Base-by-base conservation (phyloP, 805 yeast genomes). In the Ogataea trehalophila region DNA sequence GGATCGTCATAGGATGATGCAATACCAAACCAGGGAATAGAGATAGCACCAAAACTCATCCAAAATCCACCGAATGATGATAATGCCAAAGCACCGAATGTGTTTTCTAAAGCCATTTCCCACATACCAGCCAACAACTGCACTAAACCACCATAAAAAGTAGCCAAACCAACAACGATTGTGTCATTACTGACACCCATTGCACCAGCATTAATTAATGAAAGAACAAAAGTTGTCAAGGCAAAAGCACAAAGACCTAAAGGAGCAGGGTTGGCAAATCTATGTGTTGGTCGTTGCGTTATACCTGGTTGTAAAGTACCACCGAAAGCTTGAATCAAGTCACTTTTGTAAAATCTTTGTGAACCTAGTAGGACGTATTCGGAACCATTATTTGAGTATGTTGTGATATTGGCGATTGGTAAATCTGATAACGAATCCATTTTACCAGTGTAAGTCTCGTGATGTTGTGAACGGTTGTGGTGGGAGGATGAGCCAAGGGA, bases 221-320 rank as follows among this genome's bases (percentile, higher is more conserved):
- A 79, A 35, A 85, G 71, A 29, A 83, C 85, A 62, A 85, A 79
- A 39, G 85, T 79, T 18, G 86, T 79, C 55, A 81, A 67, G n/a
- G 87, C 87, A 66, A 85, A 85, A 17, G 85, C 87, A 37, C 81
- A 77, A 47, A 85, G 69, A 13, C 91, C 92, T 52, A 85, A 68
- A 16, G 91, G 91, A 39, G 85, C 86, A 23, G 92, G 91, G 57
- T 85, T 84, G 48, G 84, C 91, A 68, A 77, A 72, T 49, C 74
- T 74, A 55, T 83, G 81, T 8, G 69, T 61, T n/a, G 91, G 76
- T 6, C 79, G 75, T 14, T 76, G 73, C 23, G 79, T 65, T 45
- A 72, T 39, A 72, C 88, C 92, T 20, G 94, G 88, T 56, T 82
- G 81, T 61, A 86, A 70, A 18, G 85, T 75, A 82, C 96, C 96